These are phyloP conservation scores for Pilatotrama ljubarskyi DNA, from an alignment of 768 basidiomycete species.

Conservation along the genomic window DNA sequence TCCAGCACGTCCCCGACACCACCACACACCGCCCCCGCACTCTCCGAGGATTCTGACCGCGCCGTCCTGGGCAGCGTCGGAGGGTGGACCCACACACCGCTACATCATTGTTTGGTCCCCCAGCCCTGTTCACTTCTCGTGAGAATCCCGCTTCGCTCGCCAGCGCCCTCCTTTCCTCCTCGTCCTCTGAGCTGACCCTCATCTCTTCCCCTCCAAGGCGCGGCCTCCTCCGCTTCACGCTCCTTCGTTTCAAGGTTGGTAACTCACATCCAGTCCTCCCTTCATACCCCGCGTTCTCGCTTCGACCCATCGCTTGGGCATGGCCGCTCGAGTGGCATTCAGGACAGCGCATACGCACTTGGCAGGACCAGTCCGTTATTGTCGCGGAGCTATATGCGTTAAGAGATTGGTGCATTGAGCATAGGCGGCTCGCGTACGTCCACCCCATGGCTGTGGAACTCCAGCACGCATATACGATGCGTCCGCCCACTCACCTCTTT, in stretches of 20 bases:
- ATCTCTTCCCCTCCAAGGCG: conserved; percentile 42
- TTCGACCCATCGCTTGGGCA: neutral
- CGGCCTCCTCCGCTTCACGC: conserved; percentile 71
- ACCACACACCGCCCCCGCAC: conserved; percentile 1
- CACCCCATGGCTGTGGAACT: neutral
- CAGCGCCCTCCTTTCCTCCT: conserved; percentile 30
- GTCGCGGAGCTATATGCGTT: neutral
- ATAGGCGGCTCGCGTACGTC: neutral
- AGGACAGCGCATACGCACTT: neutral
- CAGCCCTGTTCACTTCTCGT: conserved; percentile 28
- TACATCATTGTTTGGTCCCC: conserved; percentile 28
- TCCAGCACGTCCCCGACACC: neutral
- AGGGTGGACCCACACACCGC: conserved; percentile 54
- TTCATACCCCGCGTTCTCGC: neutral
- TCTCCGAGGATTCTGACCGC: neutral
- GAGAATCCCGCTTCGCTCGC: conserved; percentile 25
- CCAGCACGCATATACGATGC: neutral
- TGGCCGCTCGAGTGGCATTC: neutral
- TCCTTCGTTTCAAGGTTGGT: conserved; percentile 58
- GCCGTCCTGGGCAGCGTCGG: neutral
- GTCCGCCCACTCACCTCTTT: neutral
- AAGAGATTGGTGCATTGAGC: neutral
- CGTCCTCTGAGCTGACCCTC: conserved; percentile 31
- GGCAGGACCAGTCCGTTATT: neutral
- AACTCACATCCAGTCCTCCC: conserved; percentile 23